Evolutionary conservation across 495 filamentous ascomycete species (phyloP), one percentile per base, ranked within the genome.

Genomic region (Acidiella bohemica): DNA sequence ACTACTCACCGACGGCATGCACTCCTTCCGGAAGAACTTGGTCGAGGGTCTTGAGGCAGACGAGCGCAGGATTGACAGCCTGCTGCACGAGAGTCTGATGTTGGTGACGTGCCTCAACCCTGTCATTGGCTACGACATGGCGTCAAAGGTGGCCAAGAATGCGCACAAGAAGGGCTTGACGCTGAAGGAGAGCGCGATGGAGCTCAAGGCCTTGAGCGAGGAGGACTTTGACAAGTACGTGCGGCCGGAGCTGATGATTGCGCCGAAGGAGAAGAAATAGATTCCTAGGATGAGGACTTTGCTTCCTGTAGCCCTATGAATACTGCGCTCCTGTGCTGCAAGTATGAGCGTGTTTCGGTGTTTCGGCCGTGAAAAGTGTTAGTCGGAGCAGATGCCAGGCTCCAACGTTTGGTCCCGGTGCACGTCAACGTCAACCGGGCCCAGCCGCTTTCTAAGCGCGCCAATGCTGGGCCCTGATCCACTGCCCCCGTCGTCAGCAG

Each of bases 41-140:
- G 84, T 97, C 1, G 75, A 69, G 20, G 90, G 90, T 10, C 73
- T 96, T 17, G 70, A 84, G 64, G 88, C 90, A 31, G 93, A 97
- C 65, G 86, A 96, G 71, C 70, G 80, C 58, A 78, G 80, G 65
- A 97, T 97, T 51, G 62, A 68, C 37, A 72, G 76, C 53, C 76
- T 97, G 50, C 73, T 97, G 61, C 81, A 93, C 63, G 86, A 97
- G 62, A 78, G 85, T 61, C 70, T 97, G 55, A 97, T 97, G 90
- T 71, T 97, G 42, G 90, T 97, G 27, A 97, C 90, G 37, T 96
- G 92, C 69, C 67, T 97, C 49, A 97, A 97, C 71, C 88, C 87
- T 42, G 82, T 95, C 59, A 97, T 97, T 59, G 90, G 90, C 24
- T 97, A 97, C 65, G 90, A 97, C 58, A 90, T 86, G 80, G 90